phyloP scores from a whole-genome alignment of 2,329 filamentous ascomycete genomes.

The Akanthomyces lecanii region DNA sequence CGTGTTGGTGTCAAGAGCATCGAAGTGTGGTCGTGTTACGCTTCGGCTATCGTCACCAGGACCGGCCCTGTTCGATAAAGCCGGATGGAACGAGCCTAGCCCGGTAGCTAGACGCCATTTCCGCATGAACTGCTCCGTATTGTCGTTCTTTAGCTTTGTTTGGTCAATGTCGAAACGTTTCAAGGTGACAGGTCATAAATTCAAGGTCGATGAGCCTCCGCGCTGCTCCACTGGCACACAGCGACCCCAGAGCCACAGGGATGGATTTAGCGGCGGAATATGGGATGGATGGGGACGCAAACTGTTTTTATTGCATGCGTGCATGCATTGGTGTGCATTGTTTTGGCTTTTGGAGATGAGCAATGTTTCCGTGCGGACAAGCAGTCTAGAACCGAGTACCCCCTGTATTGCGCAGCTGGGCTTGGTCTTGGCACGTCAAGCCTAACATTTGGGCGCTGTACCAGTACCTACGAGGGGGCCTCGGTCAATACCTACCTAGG shows the following conservation, averaged over 20 bases:
- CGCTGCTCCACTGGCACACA: constrained; percentile 1
- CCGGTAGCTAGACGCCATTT: constrained; percentile 10
- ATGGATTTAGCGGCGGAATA: not conserved
- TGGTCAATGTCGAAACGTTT: not conserved
- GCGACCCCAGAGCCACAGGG: constrained; percentile 5
- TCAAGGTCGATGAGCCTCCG: not conserved
- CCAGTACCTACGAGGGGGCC: too few relatives aligned
- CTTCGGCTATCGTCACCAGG: constrained; percentile 9
- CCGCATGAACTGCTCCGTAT: constrained; percentile 6
- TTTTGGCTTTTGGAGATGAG: not conserved
- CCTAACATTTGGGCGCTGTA: too few relatives aligned
- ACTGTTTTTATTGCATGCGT: not conserved
- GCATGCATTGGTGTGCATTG: too few relatives aligned
- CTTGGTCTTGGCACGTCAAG: too few relatives aligned
- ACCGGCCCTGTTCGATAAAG: not conserved
- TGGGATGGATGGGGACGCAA: not conserved
- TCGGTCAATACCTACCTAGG: too few relatives aligned
- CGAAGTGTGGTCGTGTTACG: not conserved
- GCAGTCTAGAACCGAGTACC: too few relatives aligned
- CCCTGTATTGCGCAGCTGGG: too few relatives aligned
- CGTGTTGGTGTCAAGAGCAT: not conserved
- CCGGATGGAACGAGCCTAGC: constrained; percentile 2
- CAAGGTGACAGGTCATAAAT: constrained; percentile 8
- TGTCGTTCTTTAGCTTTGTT: constrained; percentile 1
- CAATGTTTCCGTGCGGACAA: not conserved